Evolutionary conservation across 176 grass and related monocot species (phyloP), one percentile per base, ranked within the genome.

Genomic region (Carex pumila): DNA sequence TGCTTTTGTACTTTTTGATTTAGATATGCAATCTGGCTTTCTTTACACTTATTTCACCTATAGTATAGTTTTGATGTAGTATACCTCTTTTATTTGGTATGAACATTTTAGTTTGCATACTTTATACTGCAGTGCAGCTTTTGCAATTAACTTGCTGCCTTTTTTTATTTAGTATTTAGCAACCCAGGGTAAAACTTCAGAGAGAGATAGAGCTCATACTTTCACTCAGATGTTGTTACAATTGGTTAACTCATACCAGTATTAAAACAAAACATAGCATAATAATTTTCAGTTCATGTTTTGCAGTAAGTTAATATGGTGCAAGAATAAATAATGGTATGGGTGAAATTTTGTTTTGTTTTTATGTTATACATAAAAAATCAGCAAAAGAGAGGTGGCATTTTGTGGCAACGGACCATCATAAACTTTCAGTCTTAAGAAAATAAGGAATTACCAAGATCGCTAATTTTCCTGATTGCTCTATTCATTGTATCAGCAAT

Each of bases 381-480:
- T 25, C 25, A 0, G 25, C 25, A 25, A 25, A 25, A 25, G 25
- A 25, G 25, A 25, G 25, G 25, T 25, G 25, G 25, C 25, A 0
- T 25, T 25, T 25, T 25, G 25, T 25, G 25, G 25, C 25, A 25
- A 25, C 25, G 25, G 25, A 25, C 25, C 25, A 25, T 25, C 25
- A 25, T 25, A 25, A 25, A 25, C 0, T 25, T 25, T 25, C 25
- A 25, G 25, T 25, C 0, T 25, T 3, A 19, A 83, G 39, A 81
- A 62, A 39, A 81, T 49, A 8, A 83, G 19, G 19, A 83, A 11
- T 68, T 90, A 99, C 96, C 96, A 80, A 87, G 84, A 83, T 95
- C 96, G 81, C 93, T 99, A 88, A 99, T 95, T 89, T 99, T 99
- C 84, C 96, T 99, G 88, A 99, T 91, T 84, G 91, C 96, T 90